phyloP scores from a whole-genome alignment of 2,329 filamentous ascomycete genomes.

The Coniella vitis region DNA sequence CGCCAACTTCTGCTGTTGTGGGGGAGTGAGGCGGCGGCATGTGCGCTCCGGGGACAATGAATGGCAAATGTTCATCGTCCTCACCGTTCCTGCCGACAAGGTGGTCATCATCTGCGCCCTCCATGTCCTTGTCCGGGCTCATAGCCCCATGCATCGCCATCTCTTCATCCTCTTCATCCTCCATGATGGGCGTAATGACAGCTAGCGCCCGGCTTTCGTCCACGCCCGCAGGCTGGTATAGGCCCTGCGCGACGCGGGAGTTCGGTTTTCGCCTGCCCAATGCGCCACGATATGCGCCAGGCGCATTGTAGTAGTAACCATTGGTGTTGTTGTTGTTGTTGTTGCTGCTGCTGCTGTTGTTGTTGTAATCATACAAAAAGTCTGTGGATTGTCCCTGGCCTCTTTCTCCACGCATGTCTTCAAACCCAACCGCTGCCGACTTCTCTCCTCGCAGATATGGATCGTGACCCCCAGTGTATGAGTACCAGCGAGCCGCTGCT shows the following conservation, averaged over 20 bases:
- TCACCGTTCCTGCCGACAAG: constrained; percentile 30
- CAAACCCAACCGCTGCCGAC: constrained; percentile 37
- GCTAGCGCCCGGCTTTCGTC: constrained; percentile 21
- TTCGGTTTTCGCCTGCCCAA: constrained; percentile 22
- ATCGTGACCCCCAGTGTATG: constrained; percentile 37
- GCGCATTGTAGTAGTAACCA: constrained; percentile 26
- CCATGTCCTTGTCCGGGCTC: constrained; percentile 16
- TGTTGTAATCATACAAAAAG: too few species aligned
- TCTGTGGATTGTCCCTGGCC: constrained; percentile 14
- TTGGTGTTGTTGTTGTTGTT: constrained; percentile 31
- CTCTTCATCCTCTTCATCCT: constrained; percentile 48
- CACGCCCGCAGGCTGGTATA: constrained; percentile 29
- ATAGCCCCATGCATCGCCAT: constrained; percentile 19
- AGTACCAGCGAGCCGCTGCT: constrained; percentile 28
- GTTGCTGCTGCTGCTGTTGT: too few species aligned
- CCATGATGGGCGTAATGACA: constrained; percentile 51
- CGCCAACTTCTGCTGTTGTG: not conserved
- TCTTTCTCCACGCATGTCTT: constrained; percentile 35
- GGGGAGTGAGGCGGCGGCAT: constrained; percentile 2
- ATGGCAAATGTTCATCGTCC: constrained; percentile 16
- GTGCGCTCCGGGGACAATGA: constrained; percentile 34
- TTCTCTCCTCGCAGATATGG: constrained; percentile 34
- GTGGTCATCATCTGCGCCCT: constrained; percentile 32
- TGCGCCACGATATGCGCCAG: constrained; percentile 15
- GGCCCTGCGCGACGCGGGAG: constrained; percentile 27